Percentiles rank a stretch among this genome's conserved stretches.
These are phyloP conservation scores for Hibiscus trionum DNA, from an alignment of 345 rosid genomes.

Conservation along the genomic window DNA sequence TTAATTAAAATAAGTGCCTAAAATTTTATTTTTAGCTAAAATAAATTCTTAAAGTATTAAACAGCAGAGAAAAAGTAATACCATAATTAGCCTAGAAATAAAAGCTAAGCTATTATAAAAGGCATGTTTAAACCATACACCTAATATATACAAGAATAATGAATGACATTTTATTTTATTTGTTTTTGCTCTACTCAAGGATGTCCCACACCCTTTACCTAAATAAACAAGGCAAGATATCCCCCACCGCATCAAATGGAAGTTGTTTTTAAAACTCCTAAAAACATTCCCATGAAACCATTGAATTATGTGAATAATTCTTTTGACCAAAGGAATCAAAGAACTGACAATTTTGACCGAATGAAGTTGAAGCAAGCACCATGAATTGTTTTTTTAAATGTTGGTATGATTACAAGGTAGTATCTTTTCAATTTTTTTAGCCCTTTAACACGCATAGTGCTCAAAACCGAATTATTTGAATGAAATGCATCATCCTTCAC, in stretches of 20 bases:
- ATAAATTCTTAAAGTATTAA: too few species aligned
- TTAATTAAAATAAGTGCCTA: too few species aligned
- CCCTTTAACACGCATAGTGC: too few species aligned
- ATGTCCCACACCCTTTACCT: slow-evolving; percentile 9
- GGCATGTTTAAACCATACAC: slow-evolving; percentile 8
- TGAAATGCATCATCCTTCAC: too few species aligned
- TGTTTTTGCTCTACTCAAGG: slow-evolving; percentile 10
- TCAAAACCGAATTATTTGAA: too few species aligned
- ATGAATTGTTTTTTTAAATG: too few species aligned
- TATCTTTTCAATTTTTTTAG: too few species aligned
- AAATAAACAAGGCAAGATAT: slow-evolving; percentile 8
- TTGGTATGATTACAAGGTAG: too few species aligned
- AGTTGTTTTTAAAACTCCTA: not conserved
- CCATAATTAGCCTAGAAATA: slow-evolving; percentile 6
- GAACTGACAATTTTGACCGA: slow-evolving; percentile 24
- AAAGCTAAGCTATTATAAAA: slow-evolving; percentile 18
- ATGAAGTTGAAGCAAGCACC: not conserved
- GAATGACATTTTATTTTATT: not conserved
- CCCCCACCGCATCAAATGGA: slow-evolving; percentile 1
- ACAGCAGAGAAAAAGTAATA: not conserved
- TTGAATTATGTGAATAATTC: not conserved
- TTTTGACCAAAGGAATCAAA: not conserved
- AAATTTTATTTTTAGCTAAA: too few species aligned
- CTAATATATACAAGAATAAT: slow-evolving; percentile 4
- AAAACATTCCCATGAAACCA: not conserved